Evolutionary conservation across 192 early-diverging fungal genomes (phyloP), one percentile per base, ranked within the genome.

Genomic region (Fimicolochytrium jonesii): DNA sequence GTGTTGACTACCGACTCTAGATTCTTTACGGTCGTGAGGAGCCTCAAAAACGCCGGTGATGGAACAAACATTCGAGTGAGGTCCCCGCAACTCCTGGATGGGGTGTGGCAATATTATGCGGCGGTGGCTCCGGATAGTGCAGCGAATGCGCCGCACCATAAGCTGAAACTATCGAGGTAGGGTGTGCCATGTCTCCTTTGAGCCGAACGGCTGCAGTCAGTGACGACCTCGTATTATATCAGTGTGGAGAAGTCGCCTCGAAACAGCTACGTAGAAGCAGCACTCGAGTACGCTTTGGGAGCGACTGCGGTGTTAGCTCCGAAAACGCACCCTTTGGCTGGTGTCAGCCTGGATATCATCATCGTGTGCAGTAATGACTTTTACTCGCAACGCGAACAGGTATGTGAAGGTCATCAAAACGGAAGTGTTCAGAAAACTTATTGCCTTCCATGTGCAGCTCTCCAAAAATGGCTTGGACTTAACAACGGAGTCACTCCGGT

Each of bases 281-380:
- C 81, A 2, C 26, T 76, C 18, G 29, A n/a, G 15, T 53, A 69
- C 43, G 25, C 66, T 25, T 43, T 76, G 20, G 33, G 25, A 1
- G 45, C 70, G 10, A 54, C 47, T 18, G 17, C 20, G 42, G 33
- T 0, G 15, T 45, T 42, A 23, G 26, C 37, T 10, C 6, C 25
- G 18, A 39, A 68, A 28, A 41, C 45, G 31, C 28, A 43, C 3
- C 36, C 17, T 2, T 28, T n/a, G 6, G 32, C 68, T 10, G 56
- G 55, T 11, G 20, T 10, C 28, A 86, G 88, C 10, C 69, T 95
- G 17, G 78, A 81, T 45, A 85, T 99, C 39, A 65, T 77, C 9
- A 87, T 99, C 41, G 68, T 88, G 18, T 94, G 90, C n/a, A 84
- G 92, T 77, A 99, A 97, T 65, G 97, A 99, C 73, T 99, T 99